phyloP scores from a whole-genome alignment of 148 eudicot species.

The Vaccinium macrocarpon region DNA sequence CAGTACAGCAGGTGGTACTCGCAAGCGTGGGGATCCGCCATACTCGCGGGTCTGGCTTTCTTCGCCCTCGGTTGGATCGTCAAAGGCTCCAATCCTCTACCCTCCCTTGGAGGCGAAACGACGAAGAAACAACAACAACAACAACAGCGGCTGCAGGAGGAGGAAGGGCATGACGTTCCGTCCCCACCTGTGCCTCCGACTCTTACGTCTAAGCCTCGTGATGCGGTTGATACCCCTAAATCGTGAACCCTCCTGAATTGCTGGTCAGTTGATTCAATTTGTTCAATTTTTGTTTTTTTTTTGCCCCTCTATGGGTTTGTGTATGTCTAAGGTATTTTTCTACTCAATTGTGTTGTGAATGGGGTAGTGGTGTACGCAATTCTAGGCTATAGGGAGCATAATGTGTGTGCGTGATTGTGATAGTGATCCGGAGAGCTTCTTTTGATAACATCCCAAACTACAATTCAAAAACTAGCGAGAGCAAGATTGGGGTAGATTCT shows the following conservation, averaged over 20 bases:
- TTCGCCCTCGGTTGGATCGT: slow-evolving; percentile 95
- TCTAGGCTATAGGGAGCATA: neutral
- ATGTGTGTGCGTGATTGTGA: neutral
- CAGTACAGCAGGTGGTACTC: slow-evolving; percentile 95
- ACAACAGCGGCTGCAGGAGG: neutral
- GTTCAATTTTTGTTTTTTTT: neutral
- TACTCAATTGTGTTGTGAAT: neutral
- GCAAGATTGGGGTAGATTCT: too few relatives aligned
- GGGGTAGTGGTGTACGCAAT: neutral
- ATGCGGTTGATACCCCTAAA: neutral
- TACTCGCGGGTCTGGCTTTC: slow-evolving; percentile 83
- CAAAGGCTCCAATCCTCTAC: slow-evolving; percentile 83
- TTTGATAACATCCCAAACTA: neutral
- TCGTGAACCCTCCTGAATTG: neutral
- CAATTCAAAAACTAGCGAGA: neutral
- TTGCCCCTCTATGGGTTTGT: neutral
- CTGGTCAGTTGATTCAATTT: neutral
- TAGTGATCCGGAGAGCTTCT: neutral
- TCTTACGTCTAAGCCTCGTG: neutral
- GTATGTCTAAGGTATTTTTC: neutral
- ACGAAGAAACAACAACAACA: neutral
- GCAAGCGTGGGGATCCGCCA: slow-evolving; percentile 98
- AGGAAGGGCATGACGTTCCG: neutral
- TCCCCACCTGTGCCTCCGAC: neutral
- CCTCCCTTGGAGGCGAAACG: slow-evolving; percentile 29